Conservation (phyloP, 2,329 filamentous ascomycete species). For the Thelonectria rubi region DNA sequence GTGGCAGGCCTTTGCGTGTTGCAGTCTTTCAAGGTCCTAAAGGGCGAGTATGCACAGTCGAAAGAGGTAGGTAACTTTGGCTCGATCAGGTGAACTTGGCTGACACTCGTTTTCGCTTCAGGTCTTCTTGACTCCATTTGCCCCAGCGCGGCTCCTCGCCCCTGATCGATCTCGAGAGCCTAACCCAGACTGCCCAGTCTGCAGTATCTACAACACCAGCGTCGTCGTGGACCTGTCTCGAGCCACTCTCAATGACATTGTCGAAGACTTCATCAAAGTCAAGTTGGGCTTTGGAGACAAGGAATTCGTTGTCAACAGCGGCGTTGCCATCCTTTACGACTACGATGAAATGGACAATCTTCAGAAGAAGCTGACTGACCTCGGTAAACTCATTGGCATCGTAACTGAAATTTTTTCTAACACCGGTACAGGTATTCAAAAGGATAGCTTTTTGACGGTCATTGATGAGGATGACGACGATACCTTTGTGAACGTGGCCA, state of each 20-base stretch:
- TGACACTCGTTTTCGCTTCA: constrained; percentile 41
- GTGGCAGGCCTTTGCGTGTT: constrained; percentile 92
- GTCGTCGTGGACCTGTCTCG: constrained; percentile 73
- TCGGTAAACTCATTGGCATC: constrained; percentile 63
- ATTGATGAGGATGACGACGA: constrained; percentile 82
- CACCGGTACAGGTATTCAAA: constrained; percentile 65
- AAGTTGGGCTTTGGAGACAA: constrained; percentile 79
- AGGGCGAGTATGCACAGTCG: constrained; percentile 72
- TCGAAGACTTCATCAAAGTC: constrained; percentile 75
- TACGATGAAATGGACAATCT: constrained; percentile 86
- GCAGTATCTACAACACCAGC: constrained; percentile 75
- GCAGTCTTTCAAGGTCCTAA: constrained; percentile 90
- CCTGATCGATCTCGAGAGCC: constrained; percentile 68
- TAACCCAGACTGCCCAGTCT: constrained; percentile 85
- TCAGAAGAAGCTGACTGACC: constrained; percentile 77
- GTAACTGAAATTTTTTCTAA: constrained; percentile 26
- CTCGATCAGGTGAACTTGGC: not conserved
- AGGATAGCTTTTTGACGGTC: constrained; percentile 81
- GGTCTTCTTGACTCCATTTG: constrained; percentile 82
- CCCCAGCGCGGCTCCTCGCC: constrained; percentile 65
- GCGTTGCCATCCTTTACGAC: constrained; percentile 77
- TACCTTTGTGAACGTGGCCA: constrained; percentile 80
- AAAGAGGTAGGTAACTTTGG: constrained; percentile 70
- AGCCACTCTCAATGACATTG: constrained; percentile 81
- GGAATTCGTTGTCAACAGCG: constrained; percentile 81